Evolutionary conservation across 192 early-diverging fungal species (phyloP), one percentile per base, ranked within the genome.

Genomic region (Rhizoclosmatium globosum): DNA sequence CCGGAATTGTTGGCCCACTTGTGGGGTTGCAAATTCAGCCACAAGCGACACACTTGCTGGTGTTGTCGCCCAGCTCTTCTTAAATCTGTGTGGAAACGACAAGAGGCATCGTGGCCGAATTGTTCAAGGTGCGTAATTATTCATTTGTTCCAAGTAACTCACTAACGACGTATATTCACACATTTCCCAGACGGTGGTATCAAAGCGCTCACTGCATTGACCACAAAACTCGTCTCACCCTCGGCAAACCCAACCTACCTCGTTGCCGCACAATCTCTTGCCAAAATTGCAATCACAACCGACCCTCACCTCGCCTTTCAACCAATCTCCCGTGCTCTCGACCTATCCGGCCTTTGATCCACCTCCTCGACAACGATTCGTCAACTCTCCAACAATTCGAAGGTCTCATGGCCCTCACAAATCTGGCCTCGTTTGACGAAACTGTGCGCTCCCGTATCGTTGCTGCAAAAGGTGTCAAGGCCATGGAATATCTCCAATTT

Each of bases 231-330:
- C 61, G 62, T 46, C 47, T 50, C 13, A 38, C 58, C 39, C 39
- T 68, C 47, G 19, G 48, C 21, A 38, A 83, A 50, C 59, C 19
- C 79, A 68, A 64, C 70, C 71, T 38, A 83, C 86, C 82, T 82
- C 81, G 57, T 88, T 19, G 92, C 94, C 2, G 87, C 92, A 2
- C 95, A 96, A 68, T 93, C 95, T 2, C 82, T 99, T 57, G 97
- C 97, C 15, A 97, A 96, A 73, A 87, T 97, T n/a, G 94, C 94
- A 21, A 96, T 99, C 64, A 94, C 96, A 1, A 89, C 94, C 48
- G 92, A 97, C 57, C 97, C 97, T 4, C 84, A 92, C 50, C 73
- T 98, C 42, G 96, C 95, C 3, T 99, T 97, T 87, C 85, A 86
- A 53, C 62, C 64, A 13, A 88, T 90, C 43, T 85, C 92, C 42